Evolutionary conservation across 345 rosid species (phyloP).

Genomic region (Melaleuca alternifolia): DNA sequence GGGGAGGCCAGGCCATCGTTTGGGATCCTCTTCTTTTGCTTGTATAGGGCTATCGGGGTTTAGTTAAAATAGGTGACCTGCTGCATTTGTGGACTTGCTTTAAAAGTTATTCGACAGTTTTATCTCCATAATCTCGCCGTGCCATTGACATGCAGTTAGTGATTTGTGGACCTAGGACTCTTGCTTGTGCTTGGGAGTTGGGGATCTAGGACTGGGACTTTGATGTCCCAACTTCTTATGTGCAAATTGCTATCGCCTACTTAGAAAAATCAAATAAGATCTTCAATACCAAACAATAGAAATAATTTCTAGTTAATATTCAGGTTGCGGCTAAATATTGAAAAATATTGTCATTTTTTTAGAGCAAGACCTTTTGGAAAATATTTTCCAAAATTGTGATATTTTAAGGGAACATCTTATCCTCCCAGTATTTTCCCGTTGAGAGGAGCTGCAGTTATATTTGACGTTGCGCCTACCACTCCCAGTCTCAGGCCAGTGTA

Average conservation of each 20-base stretch:
- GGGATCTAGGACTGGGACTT: no score
- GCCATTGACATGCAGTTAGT: neutral
- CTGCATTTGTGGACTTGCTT: neutral
- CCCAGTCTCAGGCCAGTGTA: neutral
- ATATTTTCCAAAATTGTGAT: no score
- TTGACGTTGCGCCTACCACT: neutral
- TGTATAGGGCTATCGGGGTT: neutral
- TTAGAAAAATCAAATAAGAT: no score
- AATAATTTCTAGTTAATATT: no score
- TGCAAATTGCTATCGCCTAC: no score
- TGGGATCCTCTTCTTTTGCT: neutral
- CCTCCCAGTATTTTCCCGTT: neutral
- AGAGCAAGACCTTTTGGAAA: no score
- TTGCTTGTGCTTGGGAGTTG: no score
- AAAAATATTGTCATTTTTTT: no score
- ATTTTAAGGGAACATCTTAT: neutral
- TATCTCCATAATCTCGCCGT: neutral
- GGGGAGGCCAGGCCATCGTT: neutral
- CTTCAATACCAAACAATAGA: no score
- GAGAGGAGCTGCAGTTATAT: neutral
- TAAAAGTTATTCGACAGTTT: neutral
- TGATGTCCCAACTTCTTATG: no score
- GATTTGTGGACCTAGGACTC: no score
- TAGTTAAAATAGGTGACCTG: neutral
- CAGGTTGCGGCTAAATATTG: no score